Conservation (phyloP, 148 eudicot species). For the Nepenthes gracilis region DNA sequence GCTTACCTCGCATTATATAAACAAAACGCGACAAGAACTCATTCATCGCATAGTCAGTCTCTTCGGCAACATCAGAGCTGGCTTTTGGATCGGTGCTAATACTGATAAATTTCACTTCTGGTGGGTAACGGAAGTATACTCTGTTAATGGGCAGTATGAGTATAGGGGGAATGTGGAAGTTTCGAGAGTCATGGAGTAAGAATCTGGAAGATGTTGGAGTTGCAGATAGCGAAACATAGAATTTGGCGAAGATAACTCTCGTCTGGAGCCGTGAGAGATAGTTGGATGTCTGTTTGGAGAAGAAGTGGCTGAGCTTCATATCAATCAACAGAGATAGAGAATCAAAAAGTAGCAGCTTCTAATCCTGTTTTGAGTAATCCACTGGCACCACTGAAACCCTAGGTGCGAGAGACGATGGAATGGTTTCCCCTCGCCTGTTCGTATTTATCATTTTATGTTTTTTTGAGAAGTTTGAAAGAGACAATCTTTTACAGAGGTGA, state of each 20-base stretch:
- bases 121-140: not conserved
- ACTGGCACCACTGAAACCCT: no score
- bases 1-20: slow-evolving; percentile 70
- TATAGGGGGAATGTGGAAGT: not conserved
- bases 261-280: not conserved
- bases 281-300: not conserved
- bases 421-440: no score
- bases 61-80: not conserved
- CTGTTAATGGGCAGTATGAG: not conserved
- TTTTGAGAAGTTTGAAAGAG: no score
- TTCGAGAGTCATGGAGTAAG: not conserved
- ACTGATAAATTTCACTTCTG: not conserved
- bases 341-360: no score
- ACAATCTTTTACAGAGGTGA: no score
- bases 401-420: no score
- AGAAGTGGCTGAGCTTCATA: not conserved
- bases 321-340: not conserved
- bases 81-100: not conserved
- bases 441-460: no score
- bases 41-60: not conserved
- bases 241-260: not conserved
- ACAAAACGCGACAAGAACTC: slow-evolving; percentile 28
- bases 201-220: not conserved
- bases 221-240: not conserved
- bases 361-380: no score